phyloP scores from a whole-genome alignment of 768 basidiomycete genomes.

The Rhizopogon vulgaris region DNA sequence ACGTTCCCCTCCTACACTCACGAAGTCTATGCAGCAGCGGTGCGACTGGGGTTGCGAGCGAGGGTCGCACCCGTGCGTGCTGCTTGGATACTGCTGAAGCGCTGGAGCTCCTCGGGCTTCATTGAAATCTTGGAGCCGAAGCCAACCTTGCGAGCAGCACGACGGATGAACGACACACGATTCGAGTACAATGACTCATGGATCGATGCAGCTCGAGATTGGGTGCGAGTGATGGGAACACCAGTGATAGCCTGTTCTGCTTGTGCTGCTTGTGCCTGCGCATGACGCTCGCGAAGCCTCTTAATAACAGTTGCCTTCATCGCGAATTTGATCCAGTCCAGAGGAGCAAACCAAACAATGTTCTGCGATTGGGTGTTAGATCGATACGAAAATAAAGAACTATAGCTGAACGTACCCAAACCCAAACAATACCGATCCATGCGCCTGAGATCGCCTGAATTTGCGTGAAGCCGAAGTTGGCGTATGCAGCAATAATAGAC shows the following conservation, averaged over 20 bases:
- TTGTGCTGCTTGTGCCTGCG: slow-evolving; percentile 32
- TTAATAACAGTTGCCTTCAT: slow-evolving; percentile 95
- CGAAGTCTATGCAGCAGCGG: slow-evolving; percentile 35
- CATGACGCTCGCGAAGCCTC: slow-evolving; percentile 63
- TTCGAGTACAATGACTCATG: slow-evolving; percentile 94
- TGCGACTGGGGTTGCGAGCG: slow-evolving; percentile 70
- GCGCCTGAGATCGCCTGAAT: slow-evolving; percentile 78
- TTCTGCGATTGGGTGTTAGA: slow-evolving; percentile 45
- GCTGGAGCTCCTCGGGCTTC: slow-evolving; percentile 79
- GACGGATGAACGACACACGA: slow-evolving; percentile 88
- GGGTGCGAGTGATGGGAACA: slow-evolving; percentile 77
- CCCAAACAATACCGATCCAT: slow-evolving; percentile 97
- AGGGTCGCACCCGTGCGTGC: slow-evolving; percentile 70
- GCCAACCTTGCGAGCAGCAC: slow-evolving; percentile 83
- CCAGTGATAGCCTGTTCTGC: slow-evolving; percentile 30
- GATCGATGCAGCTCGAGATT: slow-evolving; percentile 83
- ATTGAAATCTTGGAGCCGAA: slow-evolving; percentile 76
- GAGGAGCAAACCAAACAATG: slow-evolving; percentile 92
- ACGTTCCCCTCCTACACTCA: neutral
- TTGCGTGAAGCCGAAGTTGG: slow-evolving; percentile 89
- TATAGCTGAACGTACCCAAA: slow-evolving; percentile 62
- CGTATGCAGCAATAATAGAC: slow-evolving; percentile 92
- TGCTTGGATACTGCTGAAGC: slow-evolving; percentile 85
- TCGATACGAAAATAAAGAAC: neutral
- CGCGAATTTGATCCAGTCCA: slow-evolving; percentile 93